Conservation (phyloP, 768 basidiomycete species). For the Pulveroboletus sp. region DNA sequence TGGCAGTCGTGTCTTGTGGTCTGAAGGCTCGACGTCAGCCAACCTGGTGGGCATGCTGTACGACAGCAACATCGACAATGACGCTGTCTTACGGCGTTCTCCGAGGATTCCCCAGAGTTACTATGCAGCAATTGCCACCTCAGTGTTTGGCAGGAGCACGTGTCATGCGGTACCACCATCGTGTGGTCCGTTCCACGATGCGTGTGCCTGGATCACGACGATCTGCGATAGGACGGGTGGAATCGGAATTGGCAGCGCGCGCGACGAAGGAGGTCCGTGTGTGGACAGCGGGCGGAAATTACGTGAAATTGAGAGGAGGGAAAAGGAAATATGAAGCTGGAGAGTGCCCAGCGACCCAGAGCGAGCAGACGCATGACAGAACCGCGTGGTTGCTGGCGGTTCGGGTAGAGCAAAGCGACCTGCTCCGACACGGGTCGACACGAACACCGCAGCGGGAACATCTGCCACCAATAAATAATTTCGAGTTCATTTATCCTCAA, state of each 20-base stretch:
- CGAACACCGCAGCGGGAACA: no score
- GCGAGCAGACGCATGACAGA: constrained; percentile 9
- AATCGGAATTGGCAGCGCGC: constrained; percentile 5
- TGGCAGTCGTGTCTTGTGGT: constrained; percentile 2
- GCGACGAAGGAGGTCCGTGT: constrained; percentile 4
- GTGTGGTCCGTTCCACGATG: no score
- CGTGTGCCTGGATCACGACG: constrained; percentile 1
- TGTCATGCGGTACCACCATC: no score
- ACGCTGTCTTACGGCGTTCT: constrained; percentile 1
- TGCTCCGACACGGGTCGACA: no score
- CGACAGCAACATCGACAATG: neutral
- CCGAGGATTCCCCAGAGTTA: constrained; percentile 2
- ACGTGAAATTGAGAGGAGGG: neutral
- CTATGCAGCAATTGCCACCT: neutral
- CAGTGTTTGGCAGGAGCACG: no score
- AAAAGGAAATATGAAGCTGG: constrained; percentile 14
- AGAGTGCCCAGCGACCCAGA: neutral
- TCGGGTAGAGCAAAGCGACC: no score
- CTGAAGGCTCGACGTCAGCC: constrained; percentile 2
- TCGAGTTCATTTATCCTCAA: no score
- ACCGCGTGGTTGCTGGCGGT: constrained; percentile 4
- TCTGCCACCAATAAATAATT: no score
- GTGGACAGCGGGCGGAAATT: constrained; percentile 1
- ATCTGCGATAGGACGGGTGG: constrained; percentile 13
- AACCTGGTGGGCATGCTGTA: neutral